phyloP scores from a whole-genome alignment of 108 stramenopile genomes.

The Thalassiosira profunda region DNA sequence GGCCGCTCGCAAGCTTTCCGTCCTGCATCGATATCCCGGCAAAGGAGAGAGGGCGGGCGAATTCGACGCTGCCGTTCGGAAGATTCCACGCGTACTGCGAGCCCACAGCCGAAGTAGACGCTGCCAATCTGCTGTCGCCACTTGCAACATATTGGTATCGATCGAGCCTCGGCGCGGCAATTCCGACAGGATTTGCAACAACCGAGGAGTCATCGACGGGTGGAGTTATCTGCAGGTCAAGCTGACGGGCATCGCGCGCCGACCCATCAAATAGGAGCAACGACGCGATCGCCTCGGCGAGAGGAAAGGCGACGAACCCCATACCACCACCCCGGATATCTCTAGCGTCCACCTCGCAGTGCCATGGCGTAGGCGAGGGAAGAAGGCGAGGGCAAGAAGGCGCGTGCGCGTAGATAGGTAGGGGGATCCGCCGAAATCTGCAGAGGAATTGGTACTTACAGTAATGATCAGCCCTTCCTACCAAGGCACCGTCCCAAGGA shows the following conservation, averaged over 20 bases:
- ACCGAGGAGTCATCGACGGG: no score
- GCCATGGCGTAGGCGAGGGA: no score
- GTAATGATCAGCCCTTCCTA: no score
- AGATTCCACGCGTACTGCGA: conserved; percentile 19
- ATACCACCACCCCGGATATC: no score
- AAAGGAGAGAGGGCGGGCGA: conserved; percentile 14
- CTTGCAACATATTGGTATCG: not conserved
- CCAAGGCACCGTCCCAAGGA: no score
- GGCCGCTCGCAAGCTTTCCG: not conserved
- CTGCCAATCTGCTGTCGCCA: not conserved
- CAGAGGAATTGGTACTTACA: no score
- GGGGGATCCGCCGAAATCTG: no score
- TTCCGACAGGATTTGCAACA: not conserved
- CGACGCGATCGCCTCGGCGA: not conserved
- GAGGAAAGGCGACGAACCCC: not conserved
- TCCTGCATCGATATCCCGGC: not conserved
- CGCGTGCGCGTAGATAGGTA: no score
- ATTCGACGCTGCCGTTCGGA: conserved; percentile 31
- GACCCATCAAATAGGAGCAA: not conserved
- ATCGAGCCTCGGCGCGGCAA: not conserved
- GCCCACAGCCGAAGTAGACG: not conserved
- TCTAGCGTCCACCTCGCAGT: no score
- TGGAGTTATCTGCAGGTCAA: not conserved
- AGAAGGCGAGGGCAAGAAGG: no score
- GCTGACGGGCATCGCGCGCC: not conserved